Conservation (phyloP, 345 rosid genomes). For the rapeseed (Brassica napus) region DNA sequence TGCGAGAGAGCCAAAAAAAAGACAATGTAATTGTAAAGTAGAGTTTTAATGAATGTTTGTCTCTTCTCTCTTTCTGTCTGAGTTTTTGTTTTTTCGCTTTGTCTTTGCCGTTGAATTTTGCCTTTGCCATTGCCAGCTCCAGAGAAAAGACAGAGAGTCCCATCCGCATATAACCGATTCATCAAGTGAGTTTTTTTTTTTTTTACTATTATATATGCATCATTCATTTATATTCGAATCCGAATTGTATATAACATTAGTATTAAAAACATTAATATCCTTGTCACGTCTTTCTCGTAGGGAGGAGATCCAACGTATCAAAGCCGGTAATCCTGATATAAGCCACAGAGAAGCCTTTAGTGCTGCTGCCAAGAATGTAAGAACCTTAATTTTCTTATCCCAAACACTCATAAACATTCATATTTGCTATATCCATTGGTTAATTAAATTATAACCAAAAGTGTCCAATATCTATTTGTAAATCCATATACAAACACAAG, state of each 20-base stretch:
- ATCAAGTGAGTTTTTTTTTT: constrained; percentile 68
- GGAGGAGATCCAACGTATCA: constrained; percentile 6
- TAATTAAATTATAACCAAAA: background rate
- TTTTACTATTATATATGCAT: background rate
- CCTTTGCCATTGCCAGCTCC: constrained; percentile 70
- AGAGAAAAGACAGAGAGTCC: constrained; percentile 99
- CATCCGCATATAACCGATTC: constrained; percentile 99
- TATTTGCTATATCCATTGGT: background rate
- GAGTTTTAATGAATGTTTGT: constrained; percentile 48
- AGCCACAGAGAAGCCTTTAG: constrained; percentile 1
- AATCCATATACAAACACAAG: background rate
- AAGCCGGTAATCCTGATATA: constrained; percentile 3
- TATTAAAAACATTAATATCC: background rate
- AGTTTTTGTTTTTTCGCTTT: constrained; percentile 28
- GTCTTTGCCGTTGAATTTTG: constrained; percentile 42
- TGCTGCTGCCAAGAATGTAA: constrained; percentile 2
- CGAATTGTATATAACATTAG: background rate
- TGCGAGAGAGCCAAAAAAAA: background rate
- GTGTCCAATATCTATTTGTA: background rate
- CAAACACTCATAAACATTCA: background rate
- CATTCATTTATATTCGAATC: background rate
- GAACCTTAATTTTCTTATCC: background rate
- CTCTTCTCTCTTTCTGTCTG: constrained; percentile 40
- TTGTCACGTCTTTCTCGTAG: background rate
- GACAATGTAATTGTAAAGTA: constrained; percentile 29